These are phyloP conservation scores for Oidiodendron maius DNA, from an alignment of 495 filamentous ascomycete genomes.

Conservation along the genomic window DNA sequence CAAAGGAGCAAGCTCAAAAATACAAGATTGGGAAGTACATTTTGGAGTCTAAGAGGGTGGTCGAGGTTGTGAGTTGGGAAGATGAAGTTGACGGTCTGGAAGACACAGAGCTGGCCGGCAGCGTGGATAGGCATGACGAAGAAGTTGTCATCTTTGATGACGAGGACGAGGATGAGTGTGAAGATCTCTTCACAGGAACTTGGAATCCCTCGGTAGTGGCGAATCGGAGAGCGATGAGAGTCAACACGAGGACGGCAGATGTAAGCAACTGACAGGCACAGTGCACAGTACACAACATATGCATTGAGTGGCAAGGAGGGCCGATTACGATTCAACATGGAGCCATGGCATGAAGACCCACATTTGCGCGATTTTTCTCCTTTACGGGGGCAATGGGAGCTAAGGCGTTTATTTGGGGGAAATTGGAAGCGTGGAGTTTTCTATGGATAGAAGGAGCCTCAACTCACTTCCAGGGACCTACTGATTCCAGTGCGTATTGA, in stretches of 20 bases:
- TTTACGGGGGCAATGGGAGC: too few species aligned
- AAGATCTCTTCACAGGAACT: conserved; percentile 82
- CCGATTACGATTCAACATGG: too few species aligned
- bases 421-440: too few species aligned
- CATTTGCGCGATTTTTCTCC: too few species aligned
- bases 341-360: too few species aligned
- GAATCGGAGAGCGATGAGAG: conserved; percentile 55
- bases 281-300: too few species aligned
- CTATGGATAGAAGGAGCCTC: too few species aligned
- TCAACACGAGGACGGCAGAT: conserved; percentile 9
- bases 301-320: too few species aligned
- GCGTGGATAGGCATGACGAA: conserved; percentile 18
- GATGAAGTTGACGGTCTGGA: conserved; percentile 24
- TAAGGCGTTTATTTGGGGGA: too few species aligned
- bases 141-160: conserved; percentile 71
- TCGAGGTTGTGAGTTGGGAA: conserved; percentile 64
- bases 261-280: neutral
- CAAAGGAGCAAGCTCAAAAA: conserved; percentile 70
- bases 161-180: conserved; percentile 91
- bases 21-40: conserved; percentile 98
- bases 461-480: too few species aligned
- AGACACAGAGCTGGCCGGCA: conserved; percentile 7
- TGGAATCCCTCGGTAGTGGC: conserved; percentile 71
- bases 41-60: conserved; percentile 76
- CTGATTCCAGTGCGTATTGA: too few species aligned